Conservation (phyloP, 305 asterid genomes). For the Fraxinus greggii region DNA sequence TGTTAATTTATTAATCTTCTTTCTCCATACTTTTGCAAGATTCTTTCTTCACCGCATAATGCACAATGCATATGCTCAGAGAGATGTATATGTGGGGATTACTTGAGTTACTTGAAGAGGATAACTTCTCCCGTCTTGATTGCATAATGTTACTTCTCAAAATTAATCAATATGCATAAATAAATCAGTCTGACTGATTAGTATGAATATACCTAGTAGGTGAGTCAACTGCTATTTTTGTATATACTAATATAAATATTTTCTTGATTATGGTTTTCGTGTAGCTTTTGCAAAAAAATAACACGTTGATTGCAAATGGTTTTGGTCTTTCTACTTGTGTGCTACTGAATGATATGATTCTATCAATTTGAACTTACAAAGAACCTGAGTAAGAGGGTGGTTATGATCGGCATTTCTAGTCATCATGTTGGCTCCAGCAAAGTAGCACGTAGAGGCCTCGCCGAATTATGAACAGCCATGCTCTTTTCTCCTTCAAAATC, state of each 20-base stretch:
- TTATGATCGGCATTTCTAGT: neutral
- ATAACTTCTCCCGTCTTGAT: neutral
- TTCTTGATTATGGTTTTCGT: neutral
- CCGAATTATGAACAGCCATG: neutral
- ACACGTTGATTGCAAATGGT: neutral
- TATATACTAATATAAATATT: neutral
- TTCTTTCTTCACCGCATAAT: neutral
- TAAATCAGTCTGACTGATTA: neutral
- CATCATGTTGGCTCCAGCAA: neutral
- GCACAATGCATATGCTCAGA: neutral
- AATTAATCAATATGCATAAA: neutral
- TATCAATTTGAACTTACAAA: neutral
- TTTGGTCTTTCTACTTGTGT: neutral
- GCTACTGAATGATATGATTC: neutral
- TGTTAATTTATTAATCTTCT: too few species aligned
- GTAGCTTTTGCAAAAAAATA: neutral
- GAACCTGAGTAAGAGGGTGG: neutral
- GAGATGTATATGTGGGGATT: neutral
- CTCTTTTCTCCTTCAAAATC: neutral
- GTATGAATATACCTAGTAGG: neutral
- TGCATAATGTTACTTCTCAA: neutral
- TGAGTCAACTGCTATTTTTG: neutral
- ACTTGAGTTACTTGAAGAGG: neutral
- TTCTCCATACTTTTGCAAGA: neutral
- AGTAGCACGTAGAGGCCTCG: neutral